Percentiles rank a stretch among this genome's conserved stretches.
These are phyloP conservation scores for Suillus ampliporus DNA, from an alignment of 768 basidiomycete species.

Conservation along the genomic window DNA sequence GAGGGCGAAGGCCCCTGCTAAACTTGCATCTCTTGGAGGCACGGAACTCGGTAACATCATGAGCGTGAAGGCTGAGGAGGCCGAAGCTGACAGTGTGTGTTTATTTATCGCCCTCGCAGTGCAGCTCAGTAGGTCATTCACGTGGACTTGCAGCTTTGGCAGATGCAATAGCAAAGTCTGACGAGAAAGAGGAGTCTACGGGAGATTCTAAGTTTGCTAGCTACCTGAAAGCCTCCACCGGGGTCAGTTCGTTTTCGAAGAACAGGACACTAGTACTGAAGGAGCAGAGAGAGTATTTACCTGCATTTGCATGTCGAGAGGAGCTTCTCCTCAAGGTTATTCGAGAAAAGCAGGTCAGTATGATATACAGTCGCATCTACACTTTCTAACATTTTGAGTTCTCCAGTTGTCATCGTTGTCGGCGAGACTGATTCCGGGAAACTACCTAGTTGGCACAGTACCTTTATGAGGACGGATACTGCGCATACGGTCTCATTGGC, in stretches of 20 bases:
- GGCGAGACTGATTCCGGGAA: conserved; percentile 98
- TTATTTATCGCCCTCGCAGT: too few relatives aligned
- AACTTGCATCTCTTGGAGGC: too few relatives aligned
- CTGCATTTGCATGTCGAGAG: conserved; percentile 96
- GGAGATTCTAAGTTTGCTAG: conserved; percentile 96
- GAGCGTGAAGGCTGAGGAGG: too few relatives aligned
- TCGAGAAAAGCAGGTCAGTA: conserved; percentile 93
- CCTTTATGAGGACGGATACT: conserved; percentile 96
- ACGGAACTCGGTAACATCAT: too few relatives aligned
- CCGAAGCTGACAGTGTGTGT: too few relatives aligned
- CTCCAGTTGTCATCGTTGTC: conserved; percentile 86
- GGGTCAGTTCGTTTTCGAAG: conserved; percentile 88
- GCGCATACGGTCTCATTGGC: conserved; percentile 85
- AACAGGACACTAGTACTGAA: conserved; percentile 92
- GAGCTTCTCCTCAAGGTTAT: too few relatives aligned
- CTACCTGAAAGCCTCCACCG: conserved; percentile 81
- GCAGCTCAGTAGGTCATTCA: too few relatives aligned
- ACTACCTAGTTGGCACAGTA: conserved; percentile 97
- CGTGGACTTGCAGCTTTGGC: too few relatives aligned
- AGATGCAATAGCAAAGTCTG: too few relatives aligned
- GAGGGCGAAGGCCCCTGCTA: too few relatives aligned
- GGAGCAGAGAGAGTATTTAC: conserved; percentile 96
- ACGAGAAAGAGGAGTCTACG: conserved; percentile 79
- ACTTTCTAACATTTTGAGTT: not conserved
- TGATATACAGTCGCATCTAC: conserved; percentile 3